Percentiles rank a stretch among this genome's conserved stretches.
These are phyloP conservation scores for Arabidopsis hybrid DNA, from an alignment of 441 rosid species.

Conservation along the genomic window DNA sequence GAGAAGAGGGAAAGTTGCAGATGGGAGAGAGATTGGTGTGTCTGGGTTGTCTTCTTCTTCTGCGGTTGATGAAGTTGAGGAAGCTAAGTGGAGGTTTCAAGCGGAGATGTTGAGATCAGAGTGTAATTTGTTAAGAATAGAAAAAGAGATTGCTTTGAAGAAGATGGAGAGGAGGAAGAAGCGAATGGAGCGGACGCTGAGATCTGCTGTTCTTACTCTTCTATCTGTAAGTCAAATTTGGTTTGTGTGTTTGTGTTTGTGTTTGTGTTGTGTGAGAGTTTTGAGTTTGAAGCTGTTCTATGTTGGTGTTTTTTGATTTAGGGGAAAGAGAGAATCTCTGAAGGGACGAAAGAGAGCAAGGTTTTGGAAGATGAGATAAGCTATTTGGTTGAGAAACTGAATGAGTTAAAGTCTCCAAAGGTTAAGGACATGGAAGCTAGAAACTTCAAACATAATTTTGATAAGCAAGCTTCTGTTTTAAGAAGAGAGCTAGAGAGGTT, in stretches of 20 bases:
- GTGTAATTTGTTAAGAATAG: conserved; percentile 89
- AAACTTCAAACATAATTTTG: conserved; percentile 57
- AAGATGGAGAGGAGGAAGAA: conserved; percentile 84
- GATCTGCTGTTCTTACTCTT: conserved; percentile 71
- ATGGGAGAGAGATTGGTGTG: conserved; percentile 44
- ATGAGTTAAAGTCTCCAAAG: conserved; percentile 64
- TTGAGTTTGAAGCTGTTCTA: conserved; percentile 20
- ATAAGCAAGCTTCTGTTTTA: conserved; percentile 61
- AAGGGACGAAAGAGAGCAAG: conserved; percentile 56
- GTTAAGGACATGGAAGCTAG: conserved; percentile 49
- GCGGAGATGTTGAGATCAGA: conserved; percentile 98
- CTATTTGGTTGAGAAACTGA: conserved; percentile 61
- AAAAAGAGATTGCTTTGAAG: conserved; percentile 80
- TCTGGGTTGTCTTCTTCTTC: conserved; percentile 24
- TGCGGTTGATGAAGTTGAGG: conserved; percentile 49
- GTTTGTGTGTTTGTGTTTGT: conserved; percentile 3
- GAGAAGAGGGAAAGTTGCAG: conserved; percentile 52
- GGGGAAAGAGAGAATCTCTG: conserved; percentile 68
- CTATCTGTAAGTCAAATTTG: conserved; percentile 63
- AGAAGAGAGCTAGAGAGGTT: conserved; percentile 59
- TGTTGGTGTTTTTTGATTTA: conserved; percentile 37
- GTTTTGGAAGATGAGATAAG: conserved; percentile 70
- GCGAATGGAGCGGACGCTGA: conserved; percentile 63
- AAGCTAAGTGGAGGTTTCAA: conserved; percentile 91
- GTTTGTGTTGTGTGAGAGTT: background rate